Evolutionary conservation across 495 filamentous ascomycete genomes (phyloP).

Genomic region (Penicillium cinerascens): DNA sequence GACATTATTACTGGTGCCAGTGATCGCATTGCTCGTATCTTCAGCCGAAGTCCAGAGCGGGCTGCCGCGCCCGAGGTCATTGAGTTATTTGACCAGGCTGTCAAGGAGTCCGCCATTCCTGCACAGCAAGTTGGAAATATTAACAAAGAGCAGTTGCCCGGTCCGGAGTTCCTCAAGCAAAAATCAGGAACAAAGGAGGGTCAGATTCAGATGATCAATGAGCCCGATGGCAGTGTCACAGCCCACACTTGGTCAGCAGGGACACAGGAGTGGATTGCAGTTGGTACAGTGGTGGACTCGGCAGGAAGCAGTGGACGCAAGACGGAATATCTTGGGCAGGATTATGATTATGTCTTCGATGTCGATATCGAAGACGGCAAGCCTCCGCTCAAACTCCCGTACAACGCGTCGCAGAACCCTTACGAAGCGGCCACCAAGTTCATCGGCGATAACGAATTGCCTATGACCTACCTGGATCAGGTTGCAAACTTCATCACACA

Average conservation of each 20-base stretch:
- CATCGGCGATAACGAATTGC: conserved; percentile 84
- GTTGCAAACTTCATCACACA: conserved; percentile 90
- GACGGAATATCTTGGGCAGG: conserved; percentile 72
- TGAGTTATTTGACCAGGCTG: conserved; percentile 71
- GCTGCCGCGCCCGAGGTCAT: conserved; percentile 58
- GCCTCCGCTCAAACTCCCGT: conserved; percentile 89
- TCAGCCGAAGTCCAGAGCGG: conserved; percentile 70
- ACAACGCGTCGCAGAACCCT: conserved; percentile 87
- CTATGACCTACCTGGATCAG: conserved; percentile 86
- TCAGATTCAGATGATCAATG: conserved; percentile 85
- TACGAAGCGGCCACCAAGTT: conserved; percentile 92
- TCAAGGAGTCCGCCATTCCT: conserved; percentile 79
- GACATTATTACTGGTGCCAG: conserved; percentile 93
- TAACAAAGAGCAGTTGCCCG: conserved; percentile 86
- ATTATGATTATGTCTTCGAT: conserved; percentile 98
- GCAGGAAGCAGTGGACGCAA: conserved; percentile 76
- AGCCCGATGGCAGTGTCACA: conserved; percentile 72
- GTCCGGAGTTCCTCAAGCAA: conserved; percentile 74
- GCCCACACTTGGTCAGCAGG: conserved; percentile 76
- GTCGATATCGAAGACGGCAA: conserved; percentile 97
- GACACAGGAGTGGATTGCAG: conserved; percentile 70
- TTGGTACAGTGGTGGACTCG: conserved; percentile 91
- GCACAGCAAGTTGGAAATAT: conserved; percentile 75
- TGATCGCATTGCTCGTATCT: conserved; percentile 81
- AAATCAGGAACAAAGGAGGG: conserved; percentile 89